Conservation (phyloP, 179 eudicot genomes). For the Vitellaria paradoxa region DNA sequence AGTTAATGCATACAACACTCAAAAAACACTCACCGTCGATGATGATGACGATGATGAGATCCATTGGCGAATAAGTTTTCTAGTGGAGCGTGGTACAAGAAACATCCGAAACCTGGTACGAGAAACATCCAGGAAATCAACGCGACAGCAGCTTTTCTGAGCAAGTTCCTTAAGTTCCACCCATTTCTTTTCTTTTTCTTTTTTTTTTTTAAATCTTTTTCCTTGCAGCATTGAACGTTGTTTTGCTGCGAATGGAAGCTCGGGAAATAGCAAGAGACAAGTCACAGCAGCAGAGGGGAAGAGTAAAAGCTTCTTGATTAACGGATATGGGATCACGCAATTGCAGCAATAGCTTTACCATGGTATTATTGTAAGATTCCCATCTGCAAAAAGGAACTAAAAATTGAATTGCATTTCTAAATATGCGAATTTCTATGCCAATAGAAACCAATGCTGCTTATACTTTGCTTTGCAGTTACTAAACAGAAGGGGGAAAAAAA, state of each 20-base stretch:
- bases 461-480: too few relatives aligned
- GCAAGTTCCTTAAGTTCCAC: not conserved
- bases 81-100: not conserved
- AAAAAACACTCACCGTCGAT: not conserved
- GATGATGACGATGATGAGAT: not conserved
- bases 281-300: not conserved
- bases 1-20: not conserved
- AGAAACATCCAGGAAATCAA: not conserved
- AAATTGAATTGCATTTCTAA: too few relatives aligned
- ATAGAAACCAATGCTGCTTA: too few relatives aligned
- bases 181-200: not conserved
- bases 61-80: not conserved
- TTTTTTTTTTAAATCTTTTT: not conserved
- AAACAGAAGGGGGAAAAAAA: not conserved
- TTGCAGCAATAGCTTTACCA: not conserved
- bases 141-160: not conserved
- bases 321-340: not conserved
- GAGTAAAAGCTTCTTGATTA: not conserved
- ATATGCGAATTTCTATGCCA: too few relatives aligned
- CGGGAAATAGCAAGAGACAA: not conserved
- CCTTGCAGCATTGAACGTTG: not conserved
- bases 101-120: not conserved
- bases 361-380: too few relatives aligned
- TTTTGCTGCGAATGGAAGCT: not conserved
- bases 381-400: too few relatives aligned